A percentile compares a stretch with the other conserved stretches of the same genome.
These are phyloP conservation scores for Bryoglossum gracile DNA, from an alignment of 495 filamentous ascomycete species.

Conservation along the genomic window DNA sequence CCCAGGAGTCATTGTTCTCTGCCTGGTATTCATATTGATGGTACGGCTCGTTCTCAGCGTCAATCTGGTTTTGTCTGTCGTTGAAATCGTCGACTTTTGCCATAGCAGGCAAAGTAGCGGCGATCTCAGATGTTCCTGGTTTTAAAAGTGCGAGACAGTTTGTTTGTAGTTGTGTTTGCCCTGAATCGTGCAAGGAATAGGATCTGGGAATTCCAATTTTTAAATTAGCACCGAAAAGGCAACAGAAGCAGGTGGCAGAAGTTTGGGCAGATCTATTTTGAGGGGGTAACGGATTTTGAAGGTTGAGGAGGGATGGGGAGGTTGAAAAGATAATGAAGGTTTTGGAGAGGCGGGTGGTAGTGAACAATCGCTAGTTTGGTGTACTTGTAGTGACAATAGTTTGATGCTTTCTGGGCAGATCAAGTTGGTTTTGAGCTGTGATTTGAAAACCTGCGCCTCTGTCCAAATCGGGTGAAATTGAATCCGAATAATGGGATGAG, in stretches of 20 bases:
- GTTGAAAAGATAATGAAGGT: neutral
- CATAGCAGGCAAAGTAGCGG: slow-evolving; percentile 46
- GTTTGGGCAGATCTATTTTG: neutral
- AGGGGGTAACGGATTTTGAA: too few relatives aligned
- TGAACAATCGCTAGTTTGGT: too few relatives aligned
- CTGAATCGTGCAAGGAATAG: neutral
- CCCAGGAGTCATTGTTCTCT: slow-evolving; percentile 89
- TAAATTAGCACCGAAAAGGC: neutral
- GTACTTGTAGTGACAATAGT: too few relatives aligned
- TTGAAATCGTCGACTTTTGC: slow-evolving; percentile 48
- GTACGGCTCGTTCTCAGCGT: slow-evolving; percentile 45
- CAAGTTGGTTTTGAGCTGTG: neutral
- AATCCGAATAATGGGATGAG: too few relatives aligned
- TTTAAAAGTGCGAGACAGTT: neutral
- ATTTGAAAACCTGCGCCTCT: neutral
- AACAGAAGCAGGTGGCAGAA: neutral
- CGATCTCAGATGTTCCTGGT: slow-evolving; percentile 12
- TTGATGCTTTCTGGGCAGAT: too few relatives aligned
- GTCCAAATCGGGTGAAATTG: neutral
- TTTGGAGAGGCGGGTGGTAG: too few relatives aligned
- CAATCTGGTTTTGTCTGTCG: slow-evolving; percentile 46
- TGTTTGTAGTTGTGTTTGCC: neutral
- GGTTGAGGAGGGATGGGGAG: neutral
- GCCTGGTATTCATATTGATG: slow-evolving; percentile 76
- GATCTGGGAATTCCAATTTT: neutral